phyloP scores from a whole-genome alignment of 2,329 filamentous ascomycete genomes.

The Cladophialophora bantiana region DNA sequence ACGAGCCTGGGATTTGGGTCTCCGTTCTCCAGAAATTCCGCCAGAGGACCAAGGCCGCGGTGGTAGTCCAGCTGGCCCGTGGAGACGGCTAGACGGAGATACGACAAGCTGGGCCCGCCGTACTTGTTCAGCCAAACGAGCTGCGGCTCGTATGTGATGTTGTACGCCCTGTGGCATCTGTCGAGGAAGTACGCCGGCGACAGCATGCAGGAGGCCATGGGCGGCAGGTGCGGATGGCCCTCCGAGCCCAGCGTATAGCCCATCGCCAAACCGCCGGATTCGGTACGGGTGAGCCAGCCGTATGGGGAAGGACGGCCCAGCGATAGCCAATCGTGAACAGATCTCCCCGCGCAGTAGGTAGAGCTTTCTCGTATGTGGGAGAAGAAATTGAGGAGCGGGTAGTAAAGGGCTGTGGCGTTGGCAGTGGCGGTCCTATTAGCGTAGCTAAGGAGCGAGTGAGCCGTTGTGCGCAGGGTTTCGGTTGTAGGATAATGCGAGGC shows the following conservation, averaged over 20 bases:
- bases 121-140: constrained; percentile 74
- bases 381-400: constrained; percentile 20
- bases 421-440: constrained; percentile 18
- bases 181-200: constrained; percentile 67
- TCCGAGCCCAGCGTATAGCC: constrained; percentile 17
- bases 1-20: constrained; percentile 5
- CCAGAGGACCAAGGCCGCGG: constrained; percentile 75
- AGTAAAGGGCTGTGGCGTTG: constrained; percentile 3
- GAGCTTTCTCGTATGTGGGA: background rate
- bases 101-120: constrained; percentile 74
- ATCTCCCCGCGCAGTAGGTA: constrained; percentile 5
- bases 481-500: background rate
- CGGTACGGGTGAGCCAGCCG: constrained; percentile 17
- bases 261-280: constrained; percentile 13
- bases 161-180: constrained; percentile 72
- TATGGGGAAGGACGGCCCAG: background rate
- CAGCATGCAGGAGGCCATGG: constrained; percentile 74
- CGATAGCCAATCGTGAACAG: constrained; percentile 5
- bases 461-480: constrained; percentile 47
- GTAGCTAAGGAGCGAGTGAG: constrained; percentile 7
- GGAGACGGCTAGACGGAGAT: constrained; percentile 76
- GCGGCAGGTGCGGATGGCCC: constrained; percentile 49
- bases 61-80: constrained; percentile 82
- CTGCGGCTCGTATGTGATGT: constrained; percentile 69
- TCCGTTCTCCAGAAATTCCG: constrained; percentile 41